A percentile compares a stretch with the other conserved stretches of the same genome.
phyloP scores from a whole-genome alignment of 1,284 basidiomycete genomes.

The Vanrija sp. region DNA sequence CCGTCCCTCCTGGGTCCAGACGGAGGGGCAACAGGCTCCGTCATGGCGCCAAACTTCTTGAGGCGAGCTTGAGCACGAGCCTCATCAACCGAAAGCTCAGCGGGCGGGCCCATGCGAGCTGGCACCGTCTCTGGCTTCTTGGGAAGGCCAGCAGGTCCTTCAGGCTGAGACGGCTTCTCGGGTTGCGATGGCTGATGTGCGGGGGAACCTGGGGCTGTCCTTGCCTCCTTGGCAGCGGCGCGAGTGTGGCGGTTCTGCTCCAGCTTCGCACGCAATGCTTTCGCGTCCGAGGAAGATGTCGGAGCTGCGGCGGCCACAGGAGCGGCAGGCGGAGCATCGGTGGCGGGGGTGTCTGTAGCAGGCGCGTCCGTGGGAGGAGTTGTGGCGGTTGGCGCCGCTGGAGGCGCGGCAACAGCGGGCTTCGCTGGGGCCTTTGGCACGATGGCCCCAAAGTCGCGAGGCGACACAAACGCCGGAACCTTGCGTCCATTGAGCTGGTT shows the following conservation, averaged over 20 bases:
- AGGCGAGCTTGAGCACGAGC: conserved; percentile 35
- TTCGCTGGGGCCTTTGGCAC: conserved; percentile 5
- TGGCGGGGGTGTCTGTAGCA: conserved; percentile 7
- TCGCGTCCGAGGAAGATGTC: conserved; percentile 16
- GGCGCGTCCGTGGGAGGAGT: neutral
- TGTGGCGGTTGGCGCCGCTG: conserved; percentile 6
- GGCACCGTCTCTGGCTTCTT: too few species aligned
- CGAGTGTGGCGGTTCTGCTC: conserved; percentile 17
- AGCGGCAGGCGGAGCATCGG: neutral
- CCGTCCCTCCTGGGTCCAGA: neutral
- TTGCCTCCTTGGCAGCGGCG: conserved; percentile 1
- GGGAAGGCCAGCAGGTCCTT: conserved; percentile 1
- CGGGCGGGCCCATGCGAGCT: conserved; percentile 29
- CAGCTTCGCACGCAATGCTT: conserved; percentile 28
- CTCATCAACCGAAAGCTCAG: conserved; percentile 29
- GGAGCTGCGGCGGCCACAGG: neutral
- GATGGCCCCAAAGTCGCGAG: conserved; percentile 16
- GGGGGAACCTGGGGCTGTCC: neutral
- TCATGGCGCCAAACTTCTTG: conserved; percentile 29
- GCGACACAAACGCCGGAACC: conserved; percentile 20
- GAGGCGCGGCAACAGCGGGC: conserved; percentile 14
- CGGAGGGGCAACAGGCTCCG: conserved; percentile 12
- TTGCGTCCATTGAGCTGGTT: conserved; percentile 29
- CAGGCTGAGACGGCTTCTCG: conserved; percentile 1
- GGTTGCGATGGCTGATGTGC: neutral